Evolutionary conservation across 768 basidiomycete genomes (phyloP).

Genomic region (Russula earlei): DNA sequence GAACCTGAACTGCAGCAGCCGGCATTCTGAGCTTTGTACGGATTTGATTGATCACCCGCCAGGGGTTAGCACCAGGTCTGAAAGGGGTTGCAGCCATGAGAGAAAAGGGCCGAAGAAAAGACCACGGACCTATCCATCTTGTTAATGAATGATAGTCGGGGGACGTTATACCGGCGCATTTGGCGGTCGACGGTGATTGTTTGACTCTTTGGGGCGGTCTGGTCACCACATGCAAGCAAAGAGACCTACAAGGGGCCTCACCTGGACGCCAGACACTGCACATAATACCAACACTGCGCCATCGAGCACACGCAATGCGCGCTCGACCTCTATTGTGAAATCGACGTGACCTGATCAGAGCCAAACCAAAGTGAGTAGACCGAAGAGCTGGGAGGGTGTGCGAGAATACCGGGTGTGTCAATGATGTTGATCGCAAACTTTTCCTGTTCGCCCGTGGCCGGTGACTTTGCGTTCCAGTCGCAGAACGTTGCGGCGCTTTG

Average conservation of each 20-base stretch:
- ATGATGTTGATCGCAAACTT: slow-evolving; percentile 97
- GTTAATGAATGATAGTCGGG: slow-evolving; percentile 24
- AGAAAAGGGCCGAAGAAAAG: background rate
- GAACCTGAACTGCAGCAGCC: slow-evolving; percentile 92
- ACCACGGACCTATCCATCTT: slow-evolving; percentile 24
- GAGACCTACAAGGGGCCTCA: slow-evolving; percentile 24
- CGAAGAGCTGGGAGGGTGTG: background rate
- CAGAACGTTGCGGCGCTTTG: slow-evolving; percentile 98
- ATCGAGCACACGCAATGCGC: slow-evolving; percentile 91
- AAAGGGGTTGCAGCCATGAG: background rate
- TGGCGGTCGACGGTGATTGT: slow-evolving; percentile 98
- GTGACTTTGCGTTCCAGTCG: slow-evolving; percentile 78
- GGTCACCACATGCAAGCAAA: background rate
- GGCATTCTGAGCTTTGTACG: slow-evolving; percentile 83
- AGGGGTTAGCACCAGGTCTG: slow-evolving; percentile 95
- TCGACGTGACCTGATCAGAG: slow-evolving; percentile 82
- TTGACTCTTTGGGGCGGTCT: slow-evolving; percentile 54
- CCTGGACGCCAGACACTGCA: slow-evolving; percentile 94
- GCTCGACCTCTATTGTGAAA: slow-evolving; percentile 98
- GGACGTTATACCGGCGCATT: slow-evolving; percentile 95
- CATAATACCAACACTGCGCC: slow-evolving; percentile 95
- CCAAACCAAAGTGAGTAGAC: background rate
- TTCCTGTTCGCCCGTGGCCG: slow-evolving; percentile 51
- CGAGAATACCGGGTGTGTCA: slow-evolving; percentile 78
- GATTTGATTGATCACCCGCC: slow-evolving; percentile 89